Evolutionary conservation across 345 rosid species (phyloP).

Genomic region (Lepidium africanum): DNA sequence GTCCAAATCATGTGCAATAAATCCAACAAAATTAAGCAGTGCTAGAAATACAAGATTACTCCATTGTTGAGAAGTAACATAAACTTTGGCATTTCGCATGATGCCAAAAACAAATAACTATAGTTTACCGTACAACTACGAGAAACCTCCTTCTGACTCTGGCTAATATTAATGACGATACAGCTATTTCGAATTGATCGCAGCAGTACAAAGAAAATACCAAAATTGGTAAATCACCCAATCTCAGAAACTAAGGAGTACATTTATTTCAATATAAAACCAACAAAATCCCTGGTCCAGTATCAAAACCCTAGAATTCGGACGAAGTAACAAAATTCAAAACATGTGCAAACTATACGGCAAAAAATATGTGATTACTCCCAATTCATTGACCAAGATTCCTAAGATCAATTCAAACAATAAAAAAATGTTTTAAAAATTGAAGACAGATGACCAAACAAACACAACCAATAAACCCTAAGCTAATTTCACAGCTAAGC

Average conservation of each 20-base stretch:
- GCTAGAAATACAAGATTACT: neutral
- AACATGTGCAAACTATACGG: neutral
- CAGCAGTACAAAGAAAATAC: neutral
- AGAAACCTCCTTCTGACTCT: neutral
- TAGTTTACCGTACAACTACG: neutral
- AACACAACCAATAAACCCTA: conserved; percentile 1
- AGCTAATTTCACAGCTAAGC: conserved; percentile 6
- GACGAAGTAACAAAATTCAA: neutral
- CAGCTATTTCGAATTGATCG: neutral
- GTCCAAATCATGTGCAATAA: neutral
- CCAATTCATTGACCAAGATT: neutral
- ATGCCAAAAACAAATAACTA: neutral
- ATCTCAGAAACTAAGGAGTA: neutral
- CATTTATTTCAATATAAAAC: neutral
- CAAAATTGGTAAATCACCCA: neutral
- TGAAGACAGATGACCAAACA: neutral
- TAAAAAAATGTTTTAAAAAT: neutral
- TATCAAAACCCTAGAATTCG: conserved; percentile 21
- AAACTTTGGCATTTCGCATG: neutral
- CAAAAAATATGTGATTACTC: neutral
- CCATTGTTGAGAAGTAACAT: neutral
- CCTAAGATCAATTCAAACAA: neutral
- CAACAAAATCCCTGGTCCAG: neutral
- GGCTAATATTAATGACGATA: neutral
- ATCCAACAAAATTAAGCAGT: neutral